These are phyloP conservation scores for Rozella allomycis DNA, from an alignment of 371 early-diverging fungal species.

Conservation along the genomic window DNA sequence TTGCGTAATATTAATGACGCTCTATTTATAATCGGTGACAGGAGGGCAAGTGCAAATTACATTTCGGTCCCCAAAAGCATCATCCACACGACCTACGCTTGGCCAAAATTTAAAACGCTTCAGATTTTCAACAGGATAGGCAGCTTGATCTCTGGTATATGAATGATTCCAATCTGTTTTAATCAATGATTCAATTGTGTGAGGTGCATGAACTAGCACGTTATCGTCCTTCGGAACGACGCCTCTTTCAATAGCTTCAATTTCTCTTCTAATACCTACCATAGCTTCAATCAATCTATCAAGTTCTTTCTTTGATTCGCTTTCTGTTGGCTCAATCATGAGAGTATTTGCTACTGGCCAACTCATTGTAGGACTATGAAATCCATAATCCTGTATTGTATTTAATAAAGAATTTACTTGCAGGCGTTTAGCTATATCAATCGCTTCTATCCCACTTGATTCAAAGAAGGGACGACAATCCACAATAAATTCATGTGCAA, in stretches of 20 bases:
- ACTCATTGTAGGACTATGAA: conserved; percentile 95
- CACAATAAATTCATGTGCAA: conserved; percentile 94
- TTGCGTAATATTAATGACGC: conserved; percentile 8
- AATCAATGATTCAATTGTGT: conserved; percentile 49
- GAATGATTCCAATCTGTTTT: conserved; percentile 54
- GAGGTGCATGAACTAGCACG: conserved; percentile 67
- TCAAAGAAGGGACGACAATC: conserved; percentile 65
- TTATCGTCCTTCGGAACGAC: conserved; percentile 58
- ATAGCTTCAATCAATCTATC: conserved; percentile 93
- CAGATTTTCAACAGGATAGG: conserved; percentile 62
- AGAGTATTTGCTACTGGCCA: conserved; percentile 93
- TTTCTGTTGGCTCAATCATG: conserved; percentile 97
- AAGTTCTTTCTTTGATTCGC: conserved; percentile 69
- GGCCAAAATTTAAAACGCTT: conserved; percentile 88
- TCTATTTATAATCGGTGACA: conserved; percentile 12
- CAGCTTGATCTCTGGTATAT: conserved; percentile 67
- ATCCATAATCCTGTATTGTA: conserved; percentile 68
- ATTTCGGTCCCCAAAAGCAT: conserved; percentile 81
- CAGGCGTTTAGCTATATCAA: conserved; percentile 91
- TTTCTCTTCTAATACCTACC: conserved; percentile 78
- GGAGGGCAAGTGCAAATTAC: conserved; percentile 14
- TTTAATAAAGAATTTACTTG: conserved; percentile 7
- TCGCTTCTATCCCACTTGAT: conserved; percentile 63
- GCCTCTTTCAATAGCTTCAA: conserved; percentile 60
- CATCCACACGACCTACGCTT: conserved; percentile 48